Base-by-base conservation (phyloP, 495 filamentous ascomycete genomes). In the Astrothelium subdiscretum region DNA sequence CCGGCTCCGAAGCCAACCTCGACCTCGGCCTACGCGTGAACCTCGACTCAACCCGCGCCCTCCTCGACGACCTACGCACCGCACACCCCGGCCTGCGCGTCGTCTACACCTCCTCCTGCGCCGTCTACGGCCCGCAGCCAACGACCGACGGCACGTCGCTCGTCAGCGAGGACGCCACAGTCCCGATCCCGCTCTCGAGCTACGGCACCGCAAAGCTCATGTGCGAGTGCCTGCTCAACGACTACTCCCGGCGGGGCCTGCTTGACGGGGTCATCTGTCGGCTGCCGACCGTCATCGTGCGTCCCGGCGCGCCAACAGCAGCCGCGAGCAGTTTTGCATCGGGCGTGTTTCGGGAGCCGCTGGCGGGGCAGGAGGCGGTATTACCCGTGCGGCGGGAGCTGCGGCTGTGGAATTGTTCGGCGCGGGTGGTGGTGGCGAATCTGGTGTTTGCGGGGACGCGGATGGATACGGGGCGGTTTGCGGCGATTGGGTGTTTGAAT, bases 131-230 rank as follows among this genome's bases (percentile, higher is more conserved):
- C 2, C 78, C 78, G 1, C 70, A 80, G 2, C 79, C n/a, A n/a
- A n/a, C n/a, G n/a, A n/a, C 80, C 1, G 73, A 78, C 24, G 58
- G 43, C 44, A 65, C 67, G 24, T 73, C 31, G 11, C 31, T 29
- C 31, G 20, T 74, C 51, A 79, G 83, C 32, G 76, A 78, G 48
- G 85, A 87, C 66, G 72, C 68, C 27, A 85, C 85, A 8, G 72
- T 81, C 38, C 83, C 89, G 5, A 83, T 84, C 15, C 89, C 89
- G 5, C 76, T 83, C 61, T 81, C 83, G 10, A 87, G 83, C 12
- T 92, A 92, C 69, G 89, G 89, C 57, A 81, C 86, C 58, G 85
- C 91, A 76, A 94, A 94, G 73, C 78, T 91, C 65, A 84, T 91
- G 64, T 79, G 80, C 66, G 89, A 94, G 76, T 79, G 78, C 11